Evolutionary conservation across 257 asterid genomes (phyloP), one percentile per base, ranked within the genome.

Genomic region (Lithospermum erythrorhizon): DNA sequence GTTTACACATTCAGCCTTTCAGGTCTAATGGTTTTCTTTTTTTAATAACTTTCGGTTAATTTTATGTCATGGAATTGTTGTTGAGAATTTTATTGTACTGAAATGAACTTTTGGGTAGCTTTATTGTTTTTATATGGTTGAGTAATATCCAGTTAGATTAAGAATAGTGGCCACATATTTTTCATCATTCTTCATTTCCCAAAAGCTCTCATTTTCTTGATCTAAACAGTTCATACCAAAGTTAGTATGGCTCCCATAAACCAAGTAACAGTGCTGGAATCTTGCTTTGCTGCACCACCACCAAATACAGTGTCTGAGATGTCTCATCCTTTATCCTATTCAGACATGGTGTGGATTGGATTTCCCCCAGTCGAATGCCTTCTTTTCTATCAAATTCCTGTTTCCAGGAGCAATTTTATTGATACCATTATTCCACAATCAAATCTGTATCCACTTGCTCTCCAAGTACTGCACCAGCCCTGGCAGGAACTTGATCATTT

Each of bases 401-500:
- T 57, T 23, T 64, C 82, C n/a, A 55, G 24, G 51, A 10, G 52
- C 21, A 53, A 73, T 6, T 66, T 76, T 51, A 2, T 62, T 14
- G 47, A 72, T 2, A 30, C 53, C 55, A 52, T 76, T 13, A 53
- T 64, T 32, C 74, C 72, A 2, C 3, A 49, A 6, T 76, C 9
- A 64, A 68, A 4, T 75, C 77, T 3, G 61, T 65, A 3, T 52
- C 63, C 9, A n/a, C 63, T 59, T 21, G 55, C 77, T 23, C 77
- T 71, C 53, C n/a, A 9, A 9, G 22, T 67, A 61, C 8, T 68
- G 63, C 21, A n/a, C 72, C 53, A 30, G 69, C 82, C 0, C 64
- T 72, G 6, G 71, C 82, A 24, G 82, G 78, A 72, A 76, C 53
- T 23, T 80, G 3, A 70, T 79, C 21, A 32, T 76, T 57, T 70